A percentile compares a stretch with the other conserved stretches of the same genome.
Conservation (phyloP, 2,329 filamentous ascomycete species). For the Lizonia empirigonia region DNA sequence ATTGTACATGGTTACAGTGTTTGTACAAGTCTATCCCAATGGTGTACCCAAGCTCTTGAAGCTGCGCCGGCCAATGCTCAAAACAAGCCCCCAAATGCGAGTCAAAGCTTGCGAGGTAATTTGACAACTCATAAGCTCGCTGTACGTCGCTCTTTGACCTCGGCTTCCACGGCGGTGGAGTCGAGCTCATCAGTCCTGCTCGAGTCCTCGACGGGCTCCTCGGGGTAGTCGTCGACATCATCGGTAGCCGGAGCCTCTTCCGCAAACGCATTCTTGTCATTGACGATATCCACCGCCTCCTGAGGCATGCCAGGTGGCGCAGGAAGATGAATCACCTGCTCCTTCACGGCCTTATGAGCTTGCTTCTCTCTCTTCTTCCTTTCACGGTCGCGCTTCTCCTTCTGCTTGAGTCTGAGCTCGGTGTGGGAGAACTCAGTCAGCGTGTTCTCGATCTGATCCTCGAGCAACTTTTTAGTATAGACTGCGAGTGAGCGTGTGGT, state of each 20-base stretch:
- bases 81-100: background rate
- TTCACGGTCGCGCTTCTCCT: conserved; percentile 12
- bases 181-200: conserved; percentile 1
- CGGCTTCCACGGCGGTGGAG: background rate
- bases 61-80: conserved; percentile 15
- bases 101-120: background rate
- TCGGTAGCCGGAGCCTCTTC: conserved; percentile 5
- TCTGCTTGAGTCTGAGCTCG: conserved; percentile 3
- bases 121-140: background rate
- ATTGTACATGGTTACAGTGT: conserved; percentile 1
- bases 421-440: conserved; percentile 62
- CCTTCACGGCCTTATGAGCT: conserved; percentile 11
- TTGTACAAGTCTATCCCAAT: conserved; percentile 11
- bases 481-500: conserved; percentile 74
- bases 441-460: conserved; percentile 72
- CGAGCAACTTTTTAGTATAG: conserved; percentile 77
- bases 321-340: background rate
- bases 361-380: conserved; percentile 8
- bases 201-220: conserved; percentile 17
- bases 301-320: conserved; percentile 15
- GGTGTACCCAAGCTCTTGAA: conserved; percentile 1
- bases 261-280: conserved; percentile 19
- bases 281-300: conserved; percentile 23
- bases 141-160: background rate
- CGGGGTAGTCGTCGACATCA: conserved; percentile 26